phyloP scores from a whole-genome alignment of 179 eudicot genomes.

The Actinidia arguta region DNA sequence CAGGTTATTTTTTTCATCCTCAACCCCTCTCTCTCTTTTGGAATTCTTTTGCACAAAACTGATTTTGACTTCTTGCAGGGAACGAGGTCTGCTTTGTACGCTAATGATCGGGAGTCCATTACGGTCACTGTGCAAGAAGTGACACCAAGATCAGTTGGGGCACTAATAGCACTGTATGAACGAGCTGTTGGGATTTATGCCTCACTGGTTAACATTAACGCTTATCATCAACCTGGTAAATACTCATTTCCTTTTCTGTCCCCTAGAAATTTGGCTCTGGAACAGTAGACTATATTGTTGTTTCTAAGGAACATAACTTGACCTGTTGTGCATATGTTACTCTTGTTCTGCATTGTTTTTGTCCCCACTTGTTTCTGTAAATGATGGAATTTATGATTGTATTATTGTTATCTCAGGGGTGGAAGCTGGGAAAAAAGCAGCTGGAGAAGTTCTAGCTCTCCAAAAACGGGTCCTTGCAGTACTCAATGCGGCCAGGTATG shows the following conservation, averaged over 20 bases:
- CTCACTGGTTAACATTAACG: conserved; percentile 88
- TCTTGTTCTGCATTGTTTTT: too few species aligned
- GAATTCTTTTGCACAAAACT: conserved; percentile 3
- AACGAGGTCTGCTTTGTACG: conserved; percentile 94
- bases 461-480: conserved; percentile 95
- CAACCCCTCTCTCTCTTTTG: not conserved
- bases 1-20: conserved; percentile 55
- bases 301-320: not conserved
- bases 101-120: conserved; percentile 87
- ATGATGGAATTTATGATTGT: too few species aligned
- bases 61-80: conserved; percentile 22
- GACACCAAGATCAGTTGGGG: conserved; percentile 96
- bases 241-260: conserved; percentile 18
- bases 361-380: too few species aligned
- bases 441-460: conserved; percentile 95
- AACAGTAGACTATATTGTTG: not conserved
- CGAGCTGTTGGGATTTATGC: conserved; percentile 99
- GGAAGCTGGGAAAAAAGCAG: conserved; percentile 99
- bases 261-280: conserved; percentile 27
- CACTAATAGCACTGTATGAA: conserved; percentile 90
- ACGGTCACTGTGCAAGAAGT: conserved; percentile 99
- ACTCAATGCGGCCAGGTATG: conserved; percentile 92
- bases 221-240: conserved; percentile 98
- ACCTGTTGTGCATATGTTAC: too few species aligned
- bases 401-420: conserved; percentile 58